Base-by-base conservation (phyloP, 768 basidiomycete species). In the Coprinopsis marcescibilis region DNA sequence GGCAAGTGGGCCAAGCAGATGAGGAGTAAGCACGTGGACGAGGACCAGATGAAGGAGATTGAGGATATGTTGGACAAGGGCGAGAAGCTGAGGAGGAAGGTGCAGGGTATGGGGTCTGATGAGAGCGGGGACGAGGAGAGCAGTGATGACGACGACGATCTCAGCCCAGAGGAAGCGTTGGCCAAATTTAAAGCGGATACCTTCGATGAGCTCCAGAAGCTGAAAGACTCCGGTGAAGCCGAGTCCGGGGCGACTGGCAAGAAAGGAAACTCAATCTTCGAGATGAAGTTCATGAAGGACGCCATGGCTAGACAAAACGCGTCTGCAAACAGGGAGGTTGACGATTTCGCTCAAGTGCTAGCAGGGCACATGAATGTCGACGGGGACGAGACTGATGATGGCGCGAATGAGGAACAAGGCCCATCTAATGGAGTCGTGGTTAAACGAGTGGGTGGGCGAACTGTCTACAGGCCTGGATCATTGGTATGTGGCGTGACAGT, bases 251-350 rank as follows among this genome's bases (percentile, higher is more conserved):
- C 33, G 19, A 67, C 61, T 27, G 44, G 17, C 17, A 65, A 67
- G 57, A 77, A 77, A 55, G 65, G 71, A 40, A 87, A 85, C 65
- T 80, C 87, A 50, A 75, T 97, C 8, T 87, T 96, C 61, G 76
- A 80, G 52, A 97, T 98, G 96, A 97, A 96, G 67, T 99, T 98
- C 66, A 99, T 99, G 95, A 85, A 87, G 63, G 85, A 93, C 37
- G 94, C 91, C 0, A 82, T 86, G 69, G 78, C 78, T 3, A 72
- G 89, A 52, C 76, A 83, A 46, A 67, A 76, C 55, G 68, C 62
- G 7, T 71, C 73, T 44, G 80, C 77, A 1, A 71, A 83, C 48
- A 73, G 73, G 47, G 75, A 80, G 52, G 81, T 76, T 3, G 86
- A 88, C 46, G 85, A 88, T 55, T 81, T 95, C 49, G 66, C 81